phyloP scores from a whole-genome alignment of 352 stramenopile genomes.

The Phytophthora tubulina region DNA sequence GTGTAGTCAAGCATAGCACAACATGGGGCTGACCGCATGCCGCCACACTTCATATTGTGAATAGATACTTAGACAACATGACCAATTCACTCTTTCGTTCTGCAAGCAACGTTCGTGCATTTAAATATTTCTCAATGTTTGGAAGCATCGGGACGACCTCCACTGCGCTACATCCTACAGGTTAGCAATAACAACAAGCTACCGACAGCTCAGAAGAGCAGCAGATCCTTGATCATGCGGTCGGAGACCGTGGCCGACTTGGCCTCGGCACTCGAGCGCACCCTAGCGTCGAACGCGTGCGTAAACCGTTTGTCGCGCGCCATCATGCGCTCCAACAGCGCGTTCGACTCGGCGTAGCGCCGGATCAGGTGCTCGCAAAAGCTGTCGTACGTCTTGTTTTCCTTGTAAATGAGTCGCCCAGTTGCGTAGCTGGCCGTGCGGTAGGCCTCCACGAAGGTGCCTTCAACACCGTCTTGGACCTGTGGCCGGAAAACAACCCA shows the following conservation, averaged over 20 bases:
- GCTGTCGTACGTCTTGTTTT: slow-evolving; percentile 91
- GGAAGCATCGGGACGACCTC: not conserved
- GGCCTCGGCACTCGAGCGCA: slow-evolving; percentile 51
- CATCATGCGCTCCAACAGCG: slow-evolving; percentile 87
- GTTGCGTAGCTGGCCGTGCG: slow-evolving; percentile 88
- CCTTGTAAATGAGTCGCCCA: slow-evolving; percentile 87
- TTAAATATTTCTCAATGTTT: slow-evolving; percentile 40
- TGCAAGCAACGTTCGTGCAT: not conserved
- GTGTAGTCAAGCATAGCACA: slow-evolving; percentile 22
- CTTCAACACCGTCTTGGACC: slow-evolving; percentile 75
- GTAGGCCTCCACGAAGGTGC: slow-evolving; percentile 85
- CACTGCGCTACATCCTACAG: slow-evolving; percentile 24
- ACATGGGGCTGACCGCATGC: slow-evolving; percentile 18
- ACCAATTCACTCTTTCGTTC: slow-evolving; percentile 2
- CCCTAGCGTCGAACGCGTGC: slow-evolving; percentile 52
- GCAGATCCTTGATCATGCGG: slow-evolving; percentile 87
- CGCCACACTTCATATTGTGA: slow-evolving; percentile 32
- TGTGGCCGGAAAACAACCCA: slow-evolving; percentile 88
- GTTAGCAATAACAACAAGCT: slow-evolving; percentile 27
- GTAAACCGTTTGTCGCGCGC: slow-evolving; percentile 79
- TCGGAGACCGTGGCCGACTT: slow-evolving; percentile 78
- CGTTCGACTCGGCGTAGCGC: slow-evolving; percentile 87
- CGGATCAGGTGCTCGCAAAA: slow-evolving; percentile 91
- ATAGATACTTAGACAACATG: slow-evolving; percentile 41
- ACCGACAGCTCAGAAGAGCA: slow-evolving; percentile 68